A percentile compares a stretch with the other conserved stretches of the same genome.
Conservation (phyloP, 306 rosid species). For the Acmispon strigosus region DNA sequence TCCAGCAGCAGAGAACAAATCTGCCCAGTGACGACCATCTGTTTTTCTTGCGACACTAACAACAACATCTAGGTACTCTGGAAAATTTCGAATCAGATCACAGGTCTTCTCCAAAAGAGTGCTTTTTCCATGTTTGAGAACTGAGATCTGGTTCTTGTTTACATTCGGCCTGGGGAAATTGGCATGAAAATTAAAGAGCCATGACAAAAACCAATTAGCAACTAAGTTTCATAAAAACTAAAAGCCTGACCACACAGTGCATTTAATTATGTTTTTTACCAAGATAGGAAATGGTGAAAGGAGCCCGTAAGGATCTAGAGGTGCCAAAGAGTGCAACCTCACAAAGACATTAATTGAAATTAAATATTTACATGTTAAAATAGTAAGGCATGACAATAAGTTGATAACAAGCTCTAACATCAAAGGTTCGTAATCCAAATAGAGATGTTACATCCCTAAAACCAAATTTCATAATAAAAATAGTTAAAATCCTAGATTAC, state of each 20-base stretch:
- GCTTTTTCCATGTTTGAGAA: slow-evolving; percentile 35
- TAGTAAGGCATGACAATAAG: background rate
- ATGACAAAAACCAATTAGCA: background rate
- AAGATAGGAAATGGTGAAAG: background rate
- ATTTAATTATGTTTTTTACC: background rate
- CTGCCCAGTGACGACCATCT: slow-evolving; percentile 99
- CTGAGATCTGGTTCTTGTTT: slow-evolving; percentile 57
- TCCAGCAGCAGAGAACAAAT: slow-evolving; percentile 92
- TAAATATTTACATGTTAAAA: background rate
- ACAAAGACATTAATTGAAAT: background rate
- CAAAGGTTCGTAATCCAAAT: background rate
- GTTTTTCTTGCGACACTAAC: slow-evolving; percentile 99
- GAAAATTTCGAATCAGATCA: slow-evolving; percentile 77
- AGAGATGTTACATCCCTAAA: background rate
- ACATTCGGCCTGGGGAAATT: slow-evolving; percentile 62
- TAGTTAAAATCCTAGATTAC: background rate
- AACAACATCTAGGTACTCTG: slow-evolving; percentile 90
- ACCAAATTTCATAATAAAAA: background rate
- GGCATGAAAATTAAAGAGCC: slow-evolving; percentile 17
- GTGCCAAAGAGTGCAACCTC: background rate
- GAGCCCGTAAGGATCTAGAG: background rate
- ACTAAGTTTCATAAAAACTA: background rate
- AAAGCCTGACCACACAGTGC: background rate
- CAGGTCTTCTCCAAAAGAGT: slow-evolving; percentile 96
- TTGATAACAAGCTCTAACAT: background rate